Evolutionary conservation across 2,329 filamentous ascomycete species (phyloP), one percentile per base, ranked within the genome.

Genomic region (Botrytis byssoidea): DNA sequence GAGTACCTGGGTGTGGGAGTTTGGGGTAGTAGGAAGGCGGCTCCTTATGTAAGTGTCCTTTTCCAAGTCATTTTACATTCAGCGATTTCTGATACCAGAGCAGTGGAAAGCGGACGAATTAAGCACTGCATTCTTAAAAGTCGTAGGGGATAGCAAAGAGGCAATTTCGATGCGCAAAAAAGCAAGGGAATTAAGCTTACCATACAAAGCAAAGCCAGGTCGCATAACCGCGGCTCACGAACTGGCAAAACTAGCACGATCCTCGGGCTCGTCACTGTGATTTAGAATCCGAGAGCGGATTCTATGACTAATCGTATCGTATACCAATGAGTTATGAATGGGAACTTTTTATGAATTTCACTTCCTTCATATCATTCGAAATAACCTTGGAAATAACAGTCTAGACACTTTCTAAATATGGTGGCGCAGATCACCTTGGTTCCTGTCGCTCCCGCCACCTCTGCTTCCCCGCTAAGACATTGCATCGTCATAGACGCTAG

Each of bases 1-100:
- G 84, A 86, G 76, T 82, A 80, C 60, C 75, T 84, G 0, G 82
- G 82, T 0, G 79, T 86, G 16, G 85, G 84, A 0, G 74, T 84
- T 0, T 84, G 6, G 74, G 68, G 68, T 63, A 60, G 51, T 35
- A 55, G 51, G 42, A 61, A 46, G 9, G 25, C 37, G 20, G 68
- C 68, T 25, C 68, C 68, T 29, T 35, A 63, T 35, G 65, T 68
- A 42, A 42, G 65, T 55, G 2, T 57, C 18, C 9, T 35, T 29
- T 25, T 29, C 18, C 16, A 2, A 14, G 3, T 35, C 29, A 55
- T 42, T 10, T 16, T 1, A 8, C 1, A 18, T 64, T 1, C 1
- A 20, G 25, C 37, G 0, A 9, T 29, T 29, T 2, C 65, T 68
- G 14, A 68, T 3, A 32, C 14, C 25, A 12, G 29, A 46, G 20